Base-by-base conservation (phyloP, 805 yeast species). In the Saturnispora gosingensis region DNA sequence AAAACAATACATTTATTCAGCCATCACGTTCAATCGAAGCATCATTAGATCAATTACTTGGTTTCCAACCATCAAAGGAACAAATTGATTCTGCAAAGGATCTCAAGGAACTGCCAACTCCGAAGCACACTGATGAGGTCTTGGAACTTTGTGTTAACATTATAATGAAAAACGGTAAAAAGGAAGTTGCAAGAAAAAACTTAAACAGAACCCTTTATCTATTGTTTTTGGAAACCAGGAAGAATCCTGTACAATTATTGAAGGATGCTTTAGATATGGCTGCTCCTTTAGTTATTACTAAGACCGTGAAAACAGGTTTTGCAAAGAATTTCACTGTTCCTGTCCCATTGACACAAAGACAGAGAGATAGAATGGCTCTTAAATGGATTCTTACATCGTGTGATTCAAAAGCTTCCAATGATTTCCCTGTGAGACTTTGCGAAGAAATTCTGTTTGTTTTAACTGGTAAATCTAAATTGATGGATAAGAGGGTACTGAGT, bases 161-260 rank as follows among this genome's bases (percentile, higher is more conserved):
- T 71, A 81, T 93, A 55, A 93, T 93, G 98, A 81, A 87, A 63
- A 83, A 88, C 64, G 99, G 99, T 43, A 82, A 83, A 67, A 93
- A 90, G 67, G 78, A 86, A 51, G 71, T 74, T 47, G 97, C 98
- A 0, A 83, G 83, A 63, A 83, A 77, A 59, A 74, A 76, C 46
- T 73, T 93, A 51, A 77, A 83, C 49, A 77, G 83, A 63, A 95
- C 97, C 0, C 73, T 93, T 48, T 89, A 90, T 63, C 71, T 90
- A 46, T 84, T 83, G 42, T 86, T 78, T 67, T 75, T 88, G 58
- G 80, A 82, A 61, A 72, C 80, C 13, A 78, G 96, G 67, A 64
- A 73, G 58, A 91, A 93, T 65, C 98, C 98, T 3, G 83, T 90
- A 24, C 77, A 77, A 43, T 74, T 85, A 22, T 75, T 93, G 58